Percentiles rank a stretch among this genome's conserved stretches.
These are phyloP conservation scores for Mucor racemosus DNA, from an alignment of 371 early-diverging fungal genomes.

Conservation along the genomic window DNA sequence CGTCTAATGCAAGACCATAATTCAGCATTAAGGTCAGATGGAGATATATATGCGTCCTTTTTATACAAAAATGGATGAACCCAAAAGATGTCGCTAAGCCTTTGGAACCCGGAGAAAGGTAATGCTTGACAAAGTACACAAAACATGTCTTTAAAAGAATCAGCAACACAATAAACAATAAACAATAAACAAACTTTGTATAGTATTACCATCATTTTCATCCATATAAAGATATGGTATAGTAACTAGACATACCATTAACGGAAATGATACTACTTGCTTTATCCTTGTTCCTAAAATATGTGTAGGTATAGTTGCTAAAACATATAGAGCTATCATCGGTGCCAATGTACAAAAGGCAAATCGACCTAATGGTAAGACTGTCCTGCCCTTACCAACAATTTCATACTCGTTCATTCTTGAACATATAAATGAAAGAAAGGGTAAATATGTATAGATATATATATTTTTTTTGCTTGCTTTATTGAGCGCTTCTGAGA, in stretches of 20 bases:
- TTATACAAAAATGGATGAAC: slow-evolving; percentile 18
- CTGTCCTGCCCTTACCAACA: slow-evolving; percentile 8
- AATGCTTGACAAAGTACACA: slow-evolving; percentile 22
- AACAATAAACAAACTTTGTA: not conserved
- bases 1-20: slow-evolving; percentile 18
- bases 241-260: slow-evolving; percentile 4
- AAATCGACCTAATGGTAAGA: not conserved
- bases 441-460: too few relatives aligned
- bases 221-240: slow-evolving; percentile 15
- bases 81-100: slow-evolving; percentile 19
- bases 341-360: slow-evolving; percentile 12
- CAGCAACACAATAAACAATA: not conserved
- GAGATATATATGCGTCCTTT: slow-evolving; percentile 12
- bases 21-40: slow-evolving; percentile 13
- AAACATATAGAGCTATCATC: not conserved
- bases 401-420: not conserved
- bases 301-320: slow-evolving; percentile 10
- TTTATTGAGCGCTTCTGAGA: too few relatives aligned
- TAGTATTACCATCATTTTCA: slow-evolving; percentile 3
- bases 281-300: slow-evolving; percentile 9
- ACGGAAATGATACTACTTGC: slow-evolving; percentile 5
- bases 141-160: slow-evolving; percentile 14
- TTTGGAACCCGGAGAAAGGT: slow-evolving; percentile 16
- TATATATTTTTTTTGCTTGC: too few relatives aligned
- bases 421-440: not conserved